Evolutionary conservation across 345 rosid genomes (phyloP).

Genomic region (Hypericum androsaemum): DNA sequence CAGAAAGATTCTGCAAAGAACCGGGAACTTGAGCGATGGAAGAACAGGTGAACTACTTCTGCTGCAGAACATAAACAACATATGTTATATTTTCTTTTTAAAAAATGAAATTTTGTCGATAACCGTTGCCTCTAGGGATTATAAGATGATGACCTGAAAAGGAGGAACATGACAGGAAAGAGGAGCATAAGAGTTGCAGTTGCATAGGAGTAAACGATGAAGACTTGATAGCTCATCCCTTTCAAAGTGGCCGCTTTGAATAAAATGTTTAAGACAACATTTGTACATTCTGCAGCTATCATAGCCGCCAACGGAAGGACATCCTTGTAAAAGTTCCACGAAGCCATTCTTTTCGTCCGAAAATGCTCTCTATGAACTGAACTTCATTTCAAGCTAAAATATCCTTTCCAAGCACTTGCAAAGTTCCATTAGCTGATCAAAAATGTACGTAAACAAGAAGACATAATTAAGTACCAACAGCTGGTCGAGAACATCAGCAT

Average conservation of each 20-base stretch:
- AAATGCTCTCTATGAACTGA: too few relatives aligned
- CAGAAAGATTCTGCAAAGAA: too few relatives aligned
- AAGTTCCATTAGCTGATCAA: too few relatives aligned
- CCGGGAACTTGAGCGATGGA: too few relatives aligned
- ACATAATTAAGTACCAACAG: too few relatives aligned
- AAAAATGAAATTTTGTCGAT: neutral
- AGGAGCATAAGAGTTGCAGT: neutral
- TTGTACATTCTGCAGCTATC: neutral
- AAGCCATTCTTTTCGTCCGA: neutral
- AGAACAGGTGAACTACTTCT: neutral
- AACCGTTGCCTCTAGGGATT: neutral
- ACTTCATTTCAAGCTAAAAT: too few relatives aligned
- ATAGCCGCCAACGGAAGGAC: neutral
- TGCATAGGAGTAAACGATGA: neutral
- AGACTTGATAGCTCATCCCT: conserved; percentile 1
- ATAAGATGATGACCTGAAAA: neutral
- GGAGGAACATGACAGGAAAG: neutral
- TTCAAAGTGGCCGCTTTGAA: conserved; percentile 5
- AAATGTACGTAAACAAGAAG: too few relatives aligned
- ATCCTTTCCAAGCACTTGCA: too few relatives aligned
- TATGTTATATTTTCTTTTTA: too few relatives aligned
- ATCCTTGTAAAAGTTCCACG: neutral
- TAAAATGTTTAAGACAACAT: neutral
- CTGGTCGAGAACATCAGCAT: too few relatives aligned
- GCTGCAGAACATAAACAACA: neutral